Evolutionary conservation across 2,329 filamentous ascomycete genomes (phyloP).

Genomic region (Tricladium varicosporioides): DNA sequence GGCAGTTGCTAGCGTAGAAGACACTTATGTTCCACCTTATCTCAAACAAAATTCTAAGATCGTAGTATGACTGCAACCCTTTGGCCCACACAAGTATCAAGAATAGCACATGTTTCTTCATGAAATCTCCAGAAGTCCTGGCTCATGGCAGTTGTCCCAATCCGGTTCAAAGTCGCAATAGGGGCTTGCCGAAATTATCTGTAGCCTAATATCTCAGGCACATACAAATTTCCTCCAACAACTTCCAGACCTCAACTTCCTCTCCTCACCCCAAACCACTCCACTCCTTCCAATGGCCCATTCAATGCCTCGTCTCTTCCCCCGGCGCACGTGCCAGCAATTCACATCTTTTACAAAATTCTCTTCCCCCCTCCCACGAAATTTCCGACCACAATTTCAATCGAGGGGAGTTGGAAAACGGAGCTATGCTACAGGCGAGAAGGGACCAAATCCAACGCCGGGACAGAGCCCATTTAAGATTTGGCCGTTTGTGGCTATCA

Average conservation of each 20-base stretch:
- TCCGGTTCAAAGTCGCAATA: not conserved
- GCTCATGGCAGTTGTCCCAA: too few relatives aligned
- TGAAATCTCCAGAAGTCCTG: too few relatives aligned
- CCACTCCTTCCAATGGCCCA: constrained; percentile 24
- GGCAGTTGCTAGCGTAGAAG: too few relatives aligned
- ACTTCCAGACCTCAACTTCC: not conserved
- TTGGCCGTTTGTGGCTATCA: constrained; percentile 41
- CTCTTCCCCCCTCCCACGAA: constrained; percentile 20
- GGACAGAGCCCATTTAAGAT: constrained; percentile 35
- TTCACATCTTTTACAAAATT: constrained; percentile 17
- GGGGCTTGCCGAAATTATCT: not conserved
- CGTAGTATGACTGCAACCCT: not conserved
- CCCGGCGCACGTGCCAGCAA: constrained; percentile 27
- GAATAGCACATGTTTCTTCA: too few relatives aligned
- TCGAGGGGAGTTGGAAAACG: constrained; percentile 16
- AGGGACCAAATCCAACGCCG: constrained; percentile 29
- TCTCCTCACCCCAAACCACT: not conserved
- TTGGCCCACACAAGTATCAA: too few relatives aligned
- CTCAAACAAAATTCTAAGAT: not conserved
- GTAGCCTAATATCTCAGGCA: not conserved
- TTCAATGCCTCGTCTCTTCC: constrained; percentile 25
- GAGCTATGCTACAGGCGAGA: constrained; percentile 30
- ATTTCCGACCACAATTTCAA: constrained; percentile 18
- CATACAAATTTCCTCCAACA: not conserved
- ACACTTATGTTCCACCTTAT: not conserved